Base-by-base conservation (phyloP, 257 asterid genomes). In the Jaltomata sinuosa region DNA sequence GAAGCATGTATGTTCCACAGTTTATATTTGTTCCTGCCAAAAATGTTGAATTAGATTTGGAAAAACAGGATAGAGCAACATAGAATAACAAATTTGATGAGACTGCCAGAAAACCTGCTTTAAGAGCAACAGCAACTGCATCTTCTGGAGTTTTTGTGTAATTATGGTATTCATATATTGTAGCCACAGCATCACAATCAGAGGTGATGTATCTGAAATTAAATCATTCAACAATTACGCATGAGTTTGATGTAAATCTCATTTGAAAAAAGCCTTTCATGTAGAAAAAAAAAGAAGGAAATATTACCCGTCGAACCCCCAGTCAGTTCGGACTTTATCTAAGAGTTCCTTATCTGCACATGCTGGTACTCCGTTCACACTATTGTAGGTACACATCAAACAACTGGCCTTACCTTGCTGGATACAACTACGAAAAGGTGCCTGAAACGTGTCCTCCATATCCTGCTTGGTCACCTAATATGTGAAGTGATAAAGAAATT, bases 101-200 rank as follows among this genome's bases (percentile, higher is more conserved):
- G 85, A 86, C 62, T 79, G 64, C 83, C 8, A 36, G 47, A 34
- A 61, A 81, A 96, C 99, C 99, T 93, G 99, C 98, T 94, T 81
- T 91, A 21, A 96, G 89, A 72, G 98, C 97, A 81, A 89, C 89
- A 49, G 98, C 95, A 82, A 93, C 98, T 2, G 99, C 99, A 83
- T 93, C 98, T 85, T 94, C 99, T 0, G 89, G 89, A 32, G 92
- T 82, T 86, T 85, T 91, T 4, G 97, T 85, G 88, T 89, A 94
- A 11, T 94, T 89, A 72, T 96, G 97, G 89, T 90, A 12, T 85
- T 93, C 98, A 55, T 83, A 96, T 81, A 96, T 94, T 2, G 98
- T 93, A 22, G 95, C 95, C 89, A 93, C 97, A 80, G 99, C 98
- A 87, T 96, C 99, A 84, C 99, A 96, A 79, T 96, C 99, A 9